phyloP scores from a whole-genome alignment of 495 filamentous ascomycete genomes.

The Tuber magnatum region DNA sequence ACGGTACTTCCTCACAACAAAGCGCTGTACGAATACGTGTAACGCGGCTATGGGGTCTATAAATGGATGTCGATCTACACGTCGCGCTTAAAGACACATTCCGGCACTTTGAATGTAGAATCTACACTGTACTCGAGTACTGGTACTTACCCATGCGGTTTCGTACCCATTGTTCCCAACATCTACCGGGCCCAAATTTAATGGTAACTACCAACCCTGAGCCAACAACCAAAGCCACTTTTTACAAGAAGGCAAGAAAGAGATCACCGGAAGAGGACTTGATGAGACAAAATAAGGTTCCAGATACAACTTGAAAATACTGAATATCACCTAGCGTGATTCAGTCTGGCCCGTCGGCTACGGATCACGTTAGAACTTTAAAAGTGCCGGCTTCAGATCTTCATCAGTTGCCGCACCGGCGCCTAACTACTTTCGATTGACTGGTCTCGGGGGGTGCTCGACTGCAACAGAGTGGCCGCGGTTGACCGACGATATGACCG shows the following conservation, averaged over 20 bases:
- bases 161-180: background rate
- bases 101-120: too few relatives aligned
- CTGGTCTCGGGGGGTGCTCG: background rate
- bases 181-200: background rate
- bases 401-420: background rate
- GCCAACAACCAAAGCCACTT: background rate
- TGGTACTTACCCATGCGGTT: background rate
- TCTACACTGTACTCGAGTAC: too few relatives aligned
- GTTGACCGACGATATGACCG: background rate
- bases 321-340: background rate
- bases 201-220: background rate
- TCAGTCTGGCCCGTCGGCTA: background rate
- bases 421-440: background rate
- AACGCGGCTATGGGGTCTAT: background rate
- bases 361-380: background rate
- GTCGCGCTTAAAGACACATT: background rate
- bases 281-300: background rate
- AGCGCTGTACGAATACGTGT: background rate
- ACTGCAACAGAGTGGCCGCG: background rate
- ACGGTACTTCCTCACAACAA: background rate
- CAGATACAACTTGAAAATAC: background rate
- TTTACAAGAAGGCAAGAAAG: background rate
- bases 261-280: background rate
- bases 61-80: background rate
- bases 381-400: background rate